phyloP scores from a whole-genome alignment of 805 yeast genomes.

The Saturnispora kantuleensis region DNA sequence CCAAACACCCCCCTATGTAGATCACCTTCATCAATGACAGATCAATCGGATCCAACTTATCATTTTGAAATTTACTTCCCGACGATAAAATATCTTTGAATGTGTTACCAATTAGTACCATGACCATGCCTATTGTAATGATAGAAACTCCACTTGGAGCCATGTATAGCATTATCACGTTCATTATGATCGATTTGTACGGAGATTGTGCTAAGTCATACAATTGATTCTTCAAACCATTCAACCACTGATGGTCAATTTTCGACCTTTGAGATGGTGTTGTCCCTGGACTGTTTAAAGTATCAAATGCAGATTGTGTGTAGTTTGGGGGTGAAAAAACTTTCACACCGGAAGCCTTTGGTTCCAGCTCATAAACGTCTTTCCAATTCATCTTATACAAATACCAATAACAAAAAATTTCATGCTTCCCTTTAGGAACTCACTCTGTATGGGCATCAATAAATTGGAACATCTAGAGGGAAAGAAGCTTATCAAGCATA shows the following conservation, averaged over 20 bases:
- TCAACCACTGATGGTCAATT: slow-evolving; percentile 25
- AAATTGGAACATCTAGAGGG: slow-evolving; percentile 7
- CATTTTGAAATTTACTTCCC: slow-evolving; percentile 39
- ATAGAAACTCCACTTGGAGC: slow-evolving; percentile 84
- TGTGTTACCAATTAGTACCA: slow-evolving; percentile 74
- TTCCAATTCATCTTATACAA: neutral
- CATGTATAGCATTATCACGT: slow-evolving; percentile 82
- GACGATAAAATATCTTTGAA: slow-evolving; percentile 58
- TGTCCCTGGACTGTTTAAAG: neutral
- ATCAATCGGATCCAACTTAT: slow-evolving; percentile 16
- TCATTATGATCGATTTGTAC: slow-evolving; percentile 81
- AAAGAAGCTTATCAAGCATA: slow-evolving; percentile 41
- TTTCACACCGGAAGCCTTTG: neutral
- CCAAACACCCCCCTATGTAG: slow-evolving; percentile 32
- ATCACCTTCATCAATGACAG: slow-evolving; percentile 18
- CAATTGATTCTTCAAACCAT: slow-evolving; percentile 51
- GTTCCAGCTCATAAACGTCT: neutral
- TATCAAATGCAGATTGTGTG: neutral
- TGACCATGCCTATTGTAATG: slow-evolving; percentile 83
- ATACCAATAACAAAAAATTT: neutral
- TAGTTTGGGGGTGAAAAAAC: neutral
- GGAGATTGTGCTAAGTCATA: slow-evolving; percentile 84
- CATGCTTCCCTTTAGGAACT: neutral
- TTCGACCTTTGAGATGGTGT: slow-evolving; percentile 12
- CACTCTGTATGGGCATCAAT: neutral